Evolutionary conservation across 2,329 filamentous ascomycete species (phyloP), one percentile per base, ranked within the genome.

Genomic region (Arthrobotrys entomopaga): DNA sequence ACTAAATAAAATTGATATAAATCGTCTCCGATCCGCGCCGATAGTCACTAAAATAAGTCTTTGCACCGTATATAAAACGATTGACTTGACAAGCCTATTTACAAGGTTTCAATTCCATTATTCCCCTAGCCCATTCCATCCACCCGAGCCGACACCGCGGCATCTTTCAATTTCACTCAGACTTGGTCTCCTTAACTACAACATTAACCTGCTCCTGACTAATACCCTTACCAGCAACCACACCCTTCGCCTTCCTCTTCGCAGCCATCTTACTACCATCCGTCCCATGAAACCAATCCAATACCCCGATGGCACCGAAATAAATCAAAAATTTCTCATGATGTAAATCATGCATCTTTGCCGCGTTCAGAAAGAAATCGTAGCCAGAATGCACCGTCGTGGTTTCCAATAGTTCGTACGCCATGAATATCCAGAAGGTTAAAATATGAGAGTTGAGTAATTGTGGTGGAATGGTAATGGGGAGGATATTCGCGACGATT

Each of bases 251-350:
- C 57, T 74, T 74, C 52, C 63, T 75, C 48, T 59, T 75, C 10
- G 61, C 70, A 1, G 64, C 60, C 59, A 70, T 67, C 53, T 70
- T 75, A 40, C 59, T 69, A 22, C 58, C 65, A 34, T 82, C 77
- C 0, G 86, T 88, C 19, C 84, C 85, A 79, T 87, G 85, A 10
- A 86, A n/a, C 83, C 84, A 86, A 78, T 88, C 86, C 78, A 87
- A 78, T 58, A 85, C 77, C 1, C 85, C 85, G 0, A 82, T 77
- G 3, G 77, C 83, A 0, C 86, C 86, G 79, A 84, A 87, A 75
- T 87, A 83, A 13, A 86, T 80, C 65, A 83, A 83, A 76, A 87
- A 87, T 76, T 83, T 83, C 81, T 87, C 85, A 79, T 88, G 86
- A 77, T 88, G 86, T 29, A 83, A 79, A 79, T 88, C 86, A 79